Conservation (phyloP, 2,329 filamentous ascomycete species). For the Aspergillus pseudoviridinutans region DNA sequence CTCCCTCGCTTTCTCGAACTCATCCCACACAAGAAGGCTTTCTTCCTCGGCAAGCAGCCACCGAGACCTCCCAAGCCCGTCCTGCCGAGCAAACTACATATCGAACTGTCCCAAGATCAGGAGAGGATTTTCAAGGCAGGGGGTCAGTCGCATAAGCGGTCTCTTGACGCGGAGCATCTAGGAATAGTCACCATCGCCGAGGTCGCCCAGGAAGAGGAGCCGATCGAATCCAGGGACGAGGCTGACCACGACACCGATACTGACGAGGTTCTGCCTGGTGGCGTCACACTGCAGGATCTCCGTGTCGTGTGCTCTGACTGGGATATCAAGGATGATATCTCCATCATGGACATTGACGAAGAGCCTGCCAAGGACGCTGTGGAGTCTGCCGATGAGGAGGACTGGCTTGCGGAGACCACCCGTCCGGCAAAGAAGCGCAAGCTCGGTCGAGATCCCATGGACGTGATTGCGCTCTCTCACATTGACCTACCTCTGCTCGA, state of each 20-base stretch:
- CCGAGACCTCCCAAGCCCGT: constrained; percentile 75
- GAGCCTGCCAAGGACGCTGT: constrained; percentile 16
- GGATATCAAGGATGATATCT: constrained; percentile 59
- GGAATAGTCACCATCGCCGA: constrained; percentile 48
- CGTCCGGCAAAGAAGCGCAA: constrained; percentile 65
- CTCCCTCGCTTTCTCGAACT: constrained; percentile 77
- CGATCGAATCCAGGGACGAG: constrained; percentile 47
- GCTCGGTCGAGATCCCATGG: constrained; percentile 39
- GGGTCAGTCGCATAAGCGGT: constrained; percentile 53
- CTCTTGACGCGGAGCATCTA: constrained; percentile 52
- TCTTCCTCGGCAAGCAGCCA: constrained; percentile 74
- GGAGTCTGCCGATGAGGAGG: constrained; percentile 54
- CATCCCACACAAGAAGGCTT: constrained; percentile 73
- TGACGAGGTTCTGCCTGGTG: constrained; percentile 63
- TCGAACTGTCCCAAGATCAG: constrained; percentile 82
- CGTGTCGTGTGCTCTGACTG: constrained; percentile 84
- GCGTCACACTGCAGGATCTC: constrained; percentile 74
- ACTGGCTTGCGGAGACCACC: constrained; percentile 46
- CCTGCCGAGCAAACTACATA: constrained; percentile 78
- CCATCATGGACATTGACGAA: constrained; percentile 35
- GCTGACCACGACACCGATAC: constrained; percentile 53
- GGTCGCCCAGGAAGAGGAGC: constrained; percentile 47
- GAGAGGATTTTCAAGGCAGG: constrained; percentile 80
- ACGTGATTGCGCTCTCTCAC: constrained; percentile 51
- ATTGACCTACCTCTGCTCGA: constrained; percentile 71